Evolutionary conservation across 257 asterid genomes (phyloP).

Genomic region (Echium plantagineum): DNA sequence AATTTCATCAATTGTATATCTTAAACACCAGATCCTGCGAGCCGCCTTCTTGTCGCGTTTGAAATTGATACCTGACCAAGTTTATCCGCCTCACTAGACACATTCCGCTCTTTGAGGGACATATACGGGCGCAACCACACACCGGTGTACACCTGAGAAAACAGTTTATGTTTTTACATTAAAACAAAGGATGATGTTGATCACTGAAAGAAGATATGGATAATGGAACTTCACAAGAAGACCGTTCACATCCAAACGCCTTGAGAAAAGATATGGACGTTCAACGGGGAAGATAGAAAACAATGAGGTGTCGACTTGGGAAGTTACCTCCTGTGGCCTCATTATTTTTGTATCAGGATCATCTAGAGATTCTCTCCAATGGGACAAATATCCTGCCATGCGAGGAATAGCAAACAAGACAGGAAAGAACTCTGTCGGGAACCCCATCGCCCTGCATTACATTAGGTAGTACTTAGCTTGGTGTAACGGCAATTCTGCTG

Average conservation of each 20-base stretch:
- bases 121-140: conserved; percentile 74
- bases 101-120: conserved; percentile 57
- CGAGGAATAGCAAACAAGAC: conserved; percentile 93
- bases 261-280: too few relatives aligned
- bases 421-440: conserved; percentile 93
- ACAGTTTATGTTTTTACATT: neutral
- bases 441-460: conserved; percentile 86
- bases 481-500: neutral
- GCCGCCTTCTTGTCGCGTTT: conserved; percentile 81
- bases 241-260: too few relatives aligned
- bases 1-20: neutral
- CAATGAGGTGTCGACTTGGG: neutral
- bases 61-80: conserved; percentile 79
- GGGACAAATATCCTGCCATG: conserved; percentile 98
- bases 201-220: neutral
- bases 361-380: conserved; percentile 94
- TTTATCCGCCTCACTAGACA: conserved; percentile 38
- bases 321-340: conserved; percentile 90
- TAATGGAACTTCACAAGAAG: too few relatives aligned
- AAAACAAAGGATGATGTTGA: neutral
- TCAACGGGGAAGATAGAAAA: neutral
- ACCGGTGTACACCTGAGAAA: conserved; percentile 82
- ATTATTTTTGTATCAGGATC: conserved; percentile 95
- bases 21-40: conserved; percentile 79
- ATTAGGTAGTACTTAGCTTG: neutral